A percentile compares a stretch with the other conserved stretches of the same genome.
Conservation (phyloP, 345 rosid species). For the Populus alba region DNA sequence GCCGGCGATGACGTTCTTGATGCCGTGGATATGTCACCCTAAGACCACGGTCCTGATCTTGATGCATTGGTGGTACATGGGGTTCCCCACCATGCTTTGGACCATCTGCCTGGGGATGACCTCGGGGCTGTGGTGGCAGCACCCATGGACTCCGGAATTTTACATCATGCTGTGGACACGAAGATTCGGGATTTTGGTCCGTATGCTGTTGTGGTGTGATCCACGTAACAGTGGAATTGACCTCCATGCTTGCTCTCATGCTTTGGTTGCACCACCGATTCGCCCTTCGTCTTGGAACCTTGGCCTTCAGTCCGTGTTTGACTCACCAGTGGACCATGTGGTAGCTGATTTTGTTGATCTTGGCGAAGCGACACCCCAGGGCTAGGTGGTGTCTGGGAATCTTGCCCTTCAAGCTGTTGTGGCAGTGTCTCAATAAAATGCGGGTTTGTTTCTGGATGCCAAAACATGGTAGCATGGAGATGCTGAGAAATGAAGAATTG, state of each 20-base stretch:
- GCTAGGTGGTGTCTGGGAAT: background rate
- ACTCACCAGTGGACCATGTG: background rate
- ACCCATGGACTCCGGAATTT: background rate
- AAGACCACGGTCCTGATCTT: background rate
- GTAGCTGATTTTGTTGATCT: constrained; percentile 10
- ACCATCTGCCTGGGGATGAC: background rate
- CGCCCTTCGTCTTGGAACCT: background rate
- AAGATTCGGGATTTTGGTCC: background rate
- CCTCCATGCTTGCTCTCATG: too few relatives aligned
- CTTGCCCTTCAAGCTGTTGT: constrained; percentile 14
- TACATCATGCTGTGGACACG: background rate
- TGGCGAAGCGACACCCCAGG: background rate
- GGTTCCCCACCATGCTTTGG: background rate
- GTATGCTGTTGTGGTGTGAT: background rate
- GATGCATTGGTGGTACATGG: background rate
- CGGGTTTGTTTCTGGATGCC: constrained; percentile 59
- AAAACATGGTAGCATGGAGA: constrained; percentile 32
- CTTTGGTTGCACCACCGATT: constrained; percentile 7
- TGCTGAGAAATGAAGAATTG: constrained; percentile 8
- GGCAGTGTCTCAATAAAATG: constrained; percentile 26
- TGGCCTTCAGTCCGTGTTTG: background rate
- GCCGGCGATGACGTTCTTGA: constrained; percentile 9
- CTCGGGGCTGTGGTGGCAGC: background rate
- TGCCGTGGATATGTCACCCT: background rate
- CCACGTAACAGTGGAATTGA: constrained; percentile 12